Base-by-base conservation (phyloP, 2,329 filamentous ascomycete genomes). In the Neoscytalidium dimidiatum region DNA sequence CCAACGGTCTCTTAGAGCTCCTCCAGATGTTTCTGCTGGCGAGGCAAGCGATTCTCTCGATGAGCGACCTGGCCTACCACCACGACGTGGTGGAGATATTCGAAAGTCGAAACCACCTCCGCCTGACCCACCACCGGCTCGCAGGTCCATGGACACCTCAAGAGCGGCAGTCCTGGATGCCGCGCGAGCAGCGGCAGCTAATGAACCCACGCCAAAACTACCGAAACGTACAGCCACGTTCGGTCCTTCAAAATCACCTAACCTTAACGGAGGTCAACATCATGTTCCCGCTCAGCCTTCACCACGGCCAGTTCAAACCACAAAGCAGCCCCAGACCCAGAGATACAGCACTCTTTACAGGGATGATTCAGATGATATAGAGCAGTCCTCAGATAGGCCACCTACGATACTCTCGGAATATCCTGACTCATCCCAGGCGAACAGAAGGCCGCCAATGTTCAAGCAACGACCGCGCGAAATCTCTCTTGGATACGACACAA, bases 371-470 rank as follows among this genome's bases (percentile, higher is more conserved):
- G 84, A 85, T 66, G 84, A 85, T 7, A 70, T 70, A 11, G 81
- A 84, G 28, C 72, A 75, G 7, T 66, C 73, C 5, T 69, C 75
- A 0, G 84, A 84, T 33, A 84, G 87, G 44, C 74, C 84, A 0
- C 75, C 83, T 14, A 82, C 86, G 81, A 57, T 80, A 81, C 65
- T 78, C 21, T 86, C 84, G 8, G 86, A 91, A 57, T 97, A 92
- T 74, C 95, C 95, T 0, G 94, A 99, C 77, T 83, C 90, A 1
- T 92, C 92, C 1, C 89, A 90, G 69, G 87, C 92, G 2, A 99
- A 97, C 73, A 88, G 95, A 57, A 86, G 93, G 56, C 90, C 92
- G 17, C 95, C 95, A 0, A 85, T 85, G 60, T 88, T 92, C 70
- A 90, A 88, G 70, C 84, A 88, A 46, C 90, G 91, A 0, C 85